Percentiles rank a stretch among this genome's conserved stretches.
These are phyloP conservation scores for Cladosporium colombiae DNA, from an alignment of 2,329 filamentous ascomycete genomes.

Conservation along the genomic window DNA sequence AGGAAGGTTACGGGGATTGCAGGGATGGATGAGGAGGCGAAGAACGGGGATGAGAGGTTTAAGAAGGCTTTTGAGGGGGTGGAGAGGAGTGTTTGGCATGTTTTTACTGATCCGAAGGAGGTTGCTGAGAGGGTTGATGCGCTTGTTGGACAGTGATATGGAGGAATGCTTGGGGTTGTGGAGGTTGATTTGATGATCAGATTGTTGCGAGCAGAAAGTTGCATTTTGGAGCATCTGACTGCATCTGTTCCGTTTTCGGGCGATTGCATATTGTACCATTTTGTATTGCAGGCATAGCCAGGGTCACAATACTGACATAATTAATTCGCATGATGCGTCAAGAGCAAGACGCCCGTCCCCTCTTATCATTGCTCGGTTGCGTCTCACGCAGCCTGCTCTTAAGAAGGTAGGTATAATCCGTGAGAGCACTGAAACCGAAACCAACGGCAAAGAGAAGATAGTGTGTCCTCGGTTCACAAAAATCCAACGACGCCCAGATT, in stretches of 20 bases:
- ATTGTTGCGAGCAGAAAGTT: background rate
- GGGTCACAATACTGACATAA: background rate
- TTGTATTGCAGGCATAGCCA: background rate
- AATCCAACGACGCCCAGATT: background rate
- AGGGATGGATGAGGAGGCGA: constrained; percentile 73
- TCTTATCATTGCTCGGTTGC: background rate
- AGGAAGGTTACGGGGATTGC: constrained; percentile 76
- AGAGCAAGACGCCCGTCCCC: too few species aligned
- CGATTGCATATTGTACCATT: background rate
- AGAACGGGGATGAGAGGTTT: constrained; percentile 68
- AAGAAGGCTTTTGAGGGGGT: constrained; percentile 78
- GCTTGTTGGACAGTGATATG: constrained; percentile 25
- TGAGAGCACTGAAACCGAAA: background rate
- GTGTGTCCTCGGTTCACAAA: background rate
- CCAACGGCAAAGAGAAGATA: too few species aligned
- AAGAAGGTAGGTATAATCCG: background rate
- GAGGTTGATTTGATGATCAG: background rate
- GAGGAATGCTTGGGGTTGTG: background rate
- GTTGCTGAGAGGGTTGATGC: constrained; percentile 45
- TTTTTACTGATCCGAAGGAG: constrained; percentile 78
- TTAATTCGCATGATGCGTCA: background rate
- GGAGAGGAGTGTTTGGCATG: constrained; percentile 70
- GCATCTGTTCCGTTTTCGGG: background rate
- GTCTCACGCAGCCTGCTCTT: background rate
- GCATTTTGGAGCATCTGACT: background rate